Evolutionary conservation across 2,329 filamentous ascomycete genomes (phyloP), one percentile per base, ranked within the genome.

Genomic region (Alternaria sp.): DNA sequence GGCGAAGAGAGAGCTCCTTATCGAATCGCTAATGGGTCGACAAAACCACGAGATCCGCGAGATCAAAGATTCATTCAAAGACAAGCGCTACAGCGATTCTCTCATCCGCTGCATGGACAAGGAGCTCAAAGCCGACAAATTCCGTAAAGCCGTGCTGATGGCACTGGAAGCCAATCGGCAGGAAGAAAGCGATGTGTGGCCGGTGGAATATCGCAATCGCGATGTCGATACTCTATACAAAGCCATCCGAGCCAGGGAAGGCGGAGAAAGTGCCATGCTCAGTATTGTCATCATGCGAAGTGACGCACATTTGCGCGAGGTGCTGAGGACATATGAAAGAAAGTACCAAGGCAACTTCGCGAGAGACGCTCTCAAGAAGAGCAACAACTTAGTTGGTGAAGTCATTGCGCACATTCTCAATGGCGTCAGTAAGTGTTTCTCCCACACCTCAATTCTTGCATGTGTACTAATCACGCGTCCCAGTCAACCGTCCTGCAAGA

Each of bases 81-180:
- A 98, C 78, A 97, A 97, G 77, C 94, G 96, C 69, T 98, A 98
- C 80, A 84, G 86, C 55, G 92, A 98, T 79, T 91, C 88, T 66
- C 82, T 98, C 56, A 87, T 87, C 58, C 89, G 89, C 73, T 97
- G 94, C 81, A 97, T 98, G 91, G 91, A 91, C 77, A 92, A 90
- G 52, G 96, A 99, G 81, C 85, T 99, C 40, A 95, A 94, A 74
- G 93, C 96, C 67, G 94, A 98, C 81, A 98, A 98, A 81, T 99
- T 98, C 83, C 93, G 97, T 66, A 90, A 89, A 67, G 94, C 94
- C 0, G 89, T 99, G 5, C 77, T 98, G 62, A 85, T 93, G 76
- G 93, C 92, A 7, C 85, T 99, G 1, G 93, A 97, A 61, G 93
- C 91, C 78, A 84, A 88, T 59, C 84, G 93, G 11, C 96, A 97